Percentiles rank a stretch among this genome's conserved stretches.
Evolutionary conservation across 495 filamentous ascomycete species (phyloP).

Genomic region (Massariosphaeria phaeospora): DNA sequence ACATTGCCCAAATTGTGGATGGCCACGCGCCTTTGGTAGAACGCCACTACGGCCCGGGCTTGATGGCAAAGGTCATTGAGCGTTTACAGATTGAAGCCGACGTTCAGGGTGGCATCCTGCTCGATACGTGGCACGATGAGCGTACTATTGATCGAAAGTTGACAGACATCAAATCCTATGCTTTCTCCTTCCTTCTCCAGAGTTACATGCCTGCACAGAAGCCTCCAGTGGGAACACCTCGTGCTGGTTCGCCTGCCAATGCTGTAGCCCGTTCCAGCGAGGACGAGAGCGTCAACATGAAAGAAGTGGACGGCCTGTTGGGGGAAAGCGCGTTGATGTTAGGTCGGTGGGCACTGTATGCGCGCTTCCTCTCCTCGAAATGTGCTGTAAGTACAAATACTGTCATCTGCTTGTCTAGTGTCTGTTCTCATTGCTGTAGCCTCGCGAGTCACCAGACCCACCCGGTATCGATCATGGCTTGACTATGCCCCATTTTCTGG

Average conservation of each 20-base stretch:
- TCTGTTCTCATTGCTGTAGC: slow-evolving; percentile 28
- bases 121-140: slow-evolving; percentile 95
- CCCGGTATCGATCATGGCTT: slow-evolving; percentile 37
- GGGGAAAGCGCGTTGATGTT: slow-evolving; percentile 88
- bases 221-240: slow-evolving; percentile 37
- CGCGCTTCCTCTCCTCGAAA: slow-evolving; percentile 79
- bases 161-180: slow-evolving; percentile 93
- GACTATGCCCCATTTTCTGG: slow-evolving; percentile 62
- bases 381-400: slow-evolving; percentile 55
- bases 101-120: slow-evolving; percentile 91
- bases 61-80: slow-evolving; percentile 96
- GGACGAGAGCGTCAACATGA: slow-evolving; percentile 92
- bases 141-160: slow-evolving; percentile 74
- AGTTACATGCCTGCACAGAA: slow-evolving; percentile 73
- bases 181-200: slow-evolving; percentile 93
- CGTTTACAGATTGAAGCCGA: slow-evolving; percentile 89
- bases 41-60: slow-evolving; percentile 82
- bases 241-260: slow-evolving; percentile 61
- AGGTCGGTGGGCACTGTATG: slow-evolving; percentile 87
- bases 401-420: background rate
- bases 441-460: slow-evolving; percentile 26
- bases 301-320: slow-evolving; percentile 80
- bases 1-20: slow-evolving; percentile 94
- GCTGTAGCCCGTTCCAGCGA: slow-evolving; percentile 54
- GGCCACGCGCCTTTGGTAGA: slow-evolving; percentile 85